Percentiles rank a stretch among this genome's conserved stretches.
These are phyloP conservation scores for Sesbania bispinosa DNA, from an alignment of 306 rosid species.

Conservation along the genomic window DNA sequence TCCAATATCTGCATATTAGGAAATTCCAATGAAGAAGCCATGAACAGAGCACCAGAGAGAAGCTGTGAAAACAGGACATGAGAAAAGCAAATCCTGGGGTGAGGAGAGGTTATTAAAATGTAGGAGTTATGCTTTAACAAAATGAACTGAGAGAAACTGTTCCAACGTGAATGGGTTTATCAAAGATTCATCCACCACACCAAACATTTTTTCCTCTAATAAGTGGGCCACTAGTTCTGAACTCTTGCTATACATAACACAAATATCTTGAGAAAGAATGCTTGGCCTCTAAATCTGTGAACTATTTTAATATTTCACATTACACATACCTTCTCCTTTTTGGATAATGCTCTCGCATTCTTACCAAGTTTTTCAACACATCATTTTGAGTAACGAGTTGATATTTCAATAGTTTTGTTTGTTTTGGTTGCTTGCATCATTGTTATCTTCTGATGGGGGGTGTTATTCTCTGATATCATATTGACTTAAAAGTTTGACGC, in stretches of 20 bases:
- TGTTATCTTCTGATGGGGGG: slow-evolving; percentile 15
- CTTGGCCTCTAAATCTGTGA: slow-evolving; percentile 2
- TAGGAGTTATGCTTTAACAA: neutral
- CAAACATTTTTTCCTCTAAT: neutral
- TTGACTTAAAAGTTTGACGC: slow-evolving; percentile 38
- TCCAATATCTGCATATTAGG: neutral
- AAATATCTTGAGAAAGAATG: neutral
- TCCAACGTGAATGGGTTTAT: slow-evolving; percentile 14
- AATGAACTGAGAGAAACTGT: neutral
- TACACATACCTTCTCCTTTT: neutral
- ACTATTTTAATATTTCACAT: slow-evolving; percentile 6
- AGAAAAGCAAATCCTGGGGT: neutral
- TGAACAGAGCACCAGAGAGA: neutral
- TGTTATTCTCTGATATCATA: slow-evolving; percentile 12
- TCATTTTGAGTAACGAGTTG: slow-evolving; percentile 7
- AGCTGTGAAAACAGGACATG: neutral
- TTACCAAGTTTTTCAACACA: neutral
- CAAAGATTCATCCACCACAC: neutral
- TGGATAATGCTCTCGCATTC: neutral
- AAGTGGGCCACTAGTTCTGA: neutral
- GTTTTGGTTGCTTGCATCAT: slow-evolving; percentile 15
- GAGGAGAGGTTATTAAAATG: neutral
- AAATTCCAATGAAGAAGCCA: slow-evolving; percentile 10
- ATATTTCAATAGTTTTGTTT: slow-evolving; percentile 11
- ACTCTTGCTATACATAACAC: neutral